phyloP scores from a whole-genome alignment of 257 asterid genomes.

The Ballota nigra region DNA sequence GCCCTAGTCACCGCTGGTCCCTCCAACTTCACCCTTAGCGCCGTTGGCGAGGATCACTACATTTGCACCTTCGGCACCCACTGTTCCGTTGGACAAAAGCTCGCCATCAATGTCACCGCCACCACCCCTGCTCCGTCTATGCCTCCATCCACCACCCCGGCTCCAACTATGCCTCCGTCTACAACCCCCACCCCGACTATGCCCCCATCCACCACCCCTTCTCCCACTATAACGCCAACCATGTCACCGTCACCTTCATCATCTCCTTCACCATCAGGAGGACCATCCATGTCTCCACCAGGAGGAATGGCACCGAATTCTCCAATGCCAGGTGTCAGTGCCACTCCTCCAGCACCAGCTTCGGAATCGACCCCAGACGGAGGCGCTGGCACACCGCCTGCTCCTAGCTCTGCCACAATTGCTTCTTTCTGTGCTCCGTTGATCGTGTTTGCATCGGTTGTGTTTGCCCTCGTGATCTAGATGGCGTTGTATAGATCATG shows the following conservation, averaged over 20 bases:
- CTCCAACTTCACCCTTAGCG: conserved; percentile 42
- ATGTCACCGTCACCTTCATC: neutral
- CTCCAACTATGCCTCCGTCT: neutral
- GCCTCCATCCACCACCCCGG: neutral
- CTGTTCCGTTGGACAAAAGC: conserved; percentile 58
- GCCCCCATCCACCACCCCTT: conserved; percentile 15
- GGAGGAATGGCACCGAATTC: conserved; percentile 23
- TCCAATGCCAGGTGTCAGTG: conserved; percentile 25
- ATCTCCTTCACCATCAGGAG: conserved; percentile 7
- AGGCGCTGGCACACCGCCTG: conserved; percentile 24
- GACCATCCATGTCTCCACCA: conserved; percentile 13
- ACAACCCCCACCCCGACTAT: conserved; percentile 23
- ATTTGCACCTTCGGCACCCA: conserved; percentile 59
- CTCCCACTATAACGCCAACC: conserved; percentile 8
- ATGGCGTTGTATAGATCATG: conserved; percentile 6
- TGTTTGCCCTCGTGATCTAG: conserved; percentile 35
- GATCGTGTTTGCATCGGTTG: conserved; percentile 23
- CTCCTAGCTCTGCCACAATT: conserved; percentile 36
- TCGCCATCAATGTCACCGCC: conserved; percentile 53
- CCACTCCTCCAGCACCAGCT: conserved; percentile 1
- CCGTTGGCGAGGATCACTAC: conserved; percentile 47
- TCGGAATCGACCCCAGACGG: neutral
- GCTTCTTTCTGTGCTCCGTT: conserved; percentile 8
- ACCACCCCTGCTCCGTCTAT: conserved; percentile 8
- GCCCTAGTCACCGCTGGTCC: conserved; percentile 42